These are phyloP conservation scores for Populus simonii DNA, from an alignment of 345 rosid genomes.

Conservation along the genomic window DNA sequence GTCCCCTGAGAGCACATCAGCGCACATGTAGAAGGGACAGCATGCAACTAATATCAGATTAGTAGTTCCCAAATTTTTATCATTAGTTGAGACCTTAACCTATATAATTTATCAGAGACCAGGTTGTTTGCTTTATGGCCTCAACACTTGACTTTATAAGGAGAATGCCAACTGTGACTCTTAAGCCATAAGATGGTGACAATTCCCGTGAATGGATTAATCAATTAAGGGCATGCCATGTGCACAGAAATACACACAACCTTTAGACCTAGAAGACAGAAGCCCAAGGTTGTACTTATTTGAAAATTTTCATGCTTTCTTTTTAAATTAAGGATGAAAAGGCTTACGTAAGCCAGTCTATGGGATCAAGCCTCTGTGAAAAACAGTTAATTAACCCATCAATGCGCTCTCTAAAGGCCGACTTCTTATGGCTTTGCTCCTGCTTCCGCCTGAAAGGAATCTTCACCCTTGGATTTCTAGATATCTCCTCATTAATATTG, in stretches of 20 bases:
- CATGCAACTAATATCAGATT: not conserved
- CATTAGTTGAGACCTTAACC: not conserved
- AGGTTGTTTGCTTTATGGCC: not conserved
- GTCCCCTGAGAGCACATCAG: not conserved
- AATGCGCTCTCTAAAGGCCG: constrained; percentile 45
- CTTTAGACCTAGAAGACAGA: not conserved
- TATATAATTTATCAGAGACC: not conserved
- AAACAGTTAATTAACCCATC: constrained; percentile 58
- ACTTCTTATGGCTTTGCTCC: constrained; percentile 52
- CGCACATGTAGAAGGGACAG: not conserved
- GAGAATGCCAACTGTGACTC: not conserved
- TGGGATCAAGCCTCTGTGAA: constrained; percentile 85
- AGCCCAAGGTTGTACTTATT: not conserved
- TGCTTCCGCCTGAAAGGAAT: constrained; percentile 63
- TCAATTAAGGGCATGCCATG: not conserved
- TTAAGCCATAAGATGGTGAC: not conserved
- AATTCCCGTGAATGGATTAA: not conserved
- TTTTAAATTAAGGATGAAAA: constrained; percentile 7
- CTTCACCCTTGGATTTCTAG: constrained; percentile 50
- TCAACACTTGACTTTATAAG: not conserved
- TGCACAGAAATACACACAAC: not conserved
- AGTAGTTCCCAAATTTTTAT: not conserved
- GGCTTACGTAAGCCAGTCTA: constrained; percentile 97
- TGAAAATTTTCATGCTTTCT: not conserved
- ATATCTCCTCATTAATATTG: constrained; percentile 42